Evolutionary conservation across 768 basidiomycete genomes (phyloP), one percentile per base, ranked within the genome.

Genomic region (Ramaria rubella): DNA sequence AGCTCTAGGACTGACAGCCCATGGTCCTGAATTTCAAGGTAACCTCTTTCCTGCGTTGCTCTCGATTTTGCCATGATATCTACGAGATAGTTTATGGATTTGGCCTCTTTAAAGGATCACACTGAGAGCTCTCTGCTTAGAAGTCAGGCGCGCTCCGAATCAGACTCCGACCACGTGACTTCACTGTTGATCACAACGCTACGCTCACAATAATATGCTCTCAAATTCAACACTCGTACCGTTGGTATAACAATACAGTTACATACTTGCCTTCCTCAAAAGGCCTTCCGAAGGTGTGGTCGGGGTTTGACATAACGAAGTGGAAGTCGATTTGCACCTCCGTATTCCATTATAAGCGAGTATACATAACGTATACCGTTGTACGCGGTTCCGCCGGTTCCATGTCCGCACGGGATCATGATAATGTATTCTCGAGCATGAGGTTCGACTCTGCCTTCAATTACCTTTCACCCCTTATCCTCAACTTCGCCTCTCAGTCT

Each of bases 1-100:
- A 44, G 23, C 27, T 30, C 46, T 24, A 19, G 52, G 26, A 69
- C 83, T 68, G 67, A 90, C 86, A 92, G 68, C 45, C 77, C 89
- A 73, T 92, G 90, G 64, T 91, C 89, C 15, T 86, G 81, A 53
- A 92, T 86, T 21, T 86, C 74, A 48, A 84, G 69, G 67, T 91
- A 91, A 50, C 82, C 86, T 52, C 87, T 76, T 31, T 85, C 73
- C 17, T 49, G 21, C 15, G 21, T 54, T 24, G 36, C 23, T 5
- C 27, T 29, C 17, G 36, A 30, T 12, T 42, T 30, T 17, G 52
- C 24, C 42, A 54, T 42, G 46, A 14, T 31, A 1, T 48, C 24
- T 8, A 4, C 21, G 7, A 48, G 17, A 48, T 19, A 24, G 17
- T 48, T 45, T 36, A 17, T 42, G 17, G 40, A n/a, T n/a, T n/a